Evolutionary conservation across 2,329 filamentous ascomycete genomes (phyloP), one percentile per base, ranked within the genome.

Genomic region (Trichophaea hybrida): DNA sequence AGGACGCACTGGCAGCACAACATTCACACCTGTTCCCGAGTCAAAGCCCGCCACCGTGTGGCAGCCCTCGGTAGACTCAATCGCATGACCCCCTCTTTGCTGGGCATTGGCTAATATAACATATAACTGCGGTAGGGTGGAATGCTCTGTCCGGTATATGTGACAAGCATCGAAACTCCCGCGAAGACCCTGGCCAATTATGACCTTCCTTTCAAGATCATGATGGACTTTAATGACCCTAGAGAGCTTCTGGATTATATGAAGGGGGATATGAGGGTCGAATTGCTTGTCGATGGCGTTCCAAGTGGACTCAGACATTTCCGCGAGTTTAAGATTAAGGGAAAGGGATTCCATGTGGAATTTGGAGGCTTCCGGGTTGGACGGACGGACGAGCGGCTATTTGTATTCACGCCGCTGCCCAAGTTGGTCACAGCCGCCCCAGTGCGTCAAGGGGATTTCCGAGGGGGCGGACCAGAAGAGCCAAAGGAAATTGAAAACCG

Each of bases 281-380:
- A 62, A 52, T 24, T 62, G 33, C 58, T 49, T 46, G 55, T 64
- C 46, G 61, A 64, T 31, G 61, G 61, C 5, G 34, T 59, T n/a
- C 48, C 54, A n/a, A 57, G 59, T 34, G 61, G 61, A 15, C 57
- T 57, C 58, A 57, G 34, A 15, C 12, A 62, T 33, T 43, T 64
- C 43, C 59, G 52, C 44, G 59, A 62, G 13, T 37, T 50, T 13
- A 61, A 64, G 54, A 55, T 61, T 44, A 62, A 59, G 57, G 57
- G 50, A n/a, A 62, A 61, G 50, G 61, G 61, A 31, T n/a, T 31
- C 17, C 33, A 54, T 7, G 44, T 59, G 3, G 50, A 64, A 31
- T 62, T 64, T 48, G 46, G 56, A 38, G 61, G 61, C 17, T 64
- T 55, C n/a, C 56, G 60, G 4, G 57, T 62, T 17, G 61, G 53